These are phyloP conservation scores for Cyberlindnera americana DNA, from an alignment of 805 yeast genomes.

Conservation along the genomic window DNA sequence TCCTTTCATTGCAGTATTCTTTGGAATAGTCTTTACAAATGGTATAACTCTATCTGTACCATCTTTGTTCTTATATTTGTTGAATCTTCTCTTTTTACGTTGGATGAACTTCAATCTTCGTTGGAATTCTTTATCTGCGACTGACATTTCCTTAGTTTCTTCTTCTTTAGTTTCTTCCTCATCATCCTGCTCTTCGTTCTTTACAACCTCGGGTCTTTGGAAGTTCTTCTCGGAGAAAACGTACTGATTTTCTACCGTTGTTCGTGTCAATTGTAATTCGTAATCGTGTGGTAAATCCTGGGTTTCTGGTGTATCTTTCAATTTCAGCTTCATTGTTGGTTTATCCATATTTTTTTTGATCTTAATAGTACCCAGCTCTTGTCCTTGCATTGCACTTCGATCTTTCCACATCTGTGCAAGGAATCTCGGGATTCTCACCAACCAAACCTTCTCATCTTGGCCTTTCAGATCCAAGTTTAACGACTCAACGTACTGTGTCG, in stretches of 20 bases:
- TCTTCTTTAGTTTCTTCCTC: conserved; percentile 3
- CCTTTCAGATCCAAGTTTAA: conserved; percentile 67
- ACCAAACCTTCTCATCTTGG: conserved; percentile 78
- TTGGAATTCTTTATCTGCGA: conserved; percentile 15
- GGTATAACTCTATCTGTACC: conserved; percentile 55
- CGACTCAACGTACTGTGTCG: conserved; percentile 53
- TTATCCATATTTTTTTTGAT: conserved; percentile 28
- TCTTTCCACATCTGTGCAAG: conserved; percentile 79
- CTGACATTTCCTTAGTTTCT: conserved; percentile 6
- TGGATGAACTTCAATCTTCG: conserved; percentile 20
- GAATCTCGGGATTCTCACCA: conserved; percentile 86
- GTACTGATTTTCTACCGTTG: conserved; percentile 78
- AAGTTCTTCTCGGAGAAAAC: conserved; percentile 84
- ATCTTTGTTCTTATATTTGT: conserved; percentile 36
- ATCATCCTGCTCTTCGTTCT: conserved; percentile 1
- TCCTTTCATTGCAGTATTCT: conserved; percentile 80
- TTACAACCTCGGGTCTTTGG: conserved; percentile 13
- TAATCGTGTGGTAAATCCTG: conserved; percentile 77
- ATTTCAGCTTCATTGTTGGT: conserved; percentile 49
- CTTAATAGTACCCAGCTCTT: conserved; percentile 74
- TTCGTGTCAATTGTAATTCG: conserved; percentile 73
- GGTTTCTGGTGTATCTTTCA: conserved; percentile 46
- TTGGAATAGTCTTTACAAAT: conserved; percentile 83
- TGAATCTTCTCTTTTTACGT: conserved; percentile 33
- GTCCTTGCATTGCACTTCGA: conserved; percentile 59